Conservation (phyloP, 176 grass and related monocot species). For the Pontederia crassipes region DNA sequence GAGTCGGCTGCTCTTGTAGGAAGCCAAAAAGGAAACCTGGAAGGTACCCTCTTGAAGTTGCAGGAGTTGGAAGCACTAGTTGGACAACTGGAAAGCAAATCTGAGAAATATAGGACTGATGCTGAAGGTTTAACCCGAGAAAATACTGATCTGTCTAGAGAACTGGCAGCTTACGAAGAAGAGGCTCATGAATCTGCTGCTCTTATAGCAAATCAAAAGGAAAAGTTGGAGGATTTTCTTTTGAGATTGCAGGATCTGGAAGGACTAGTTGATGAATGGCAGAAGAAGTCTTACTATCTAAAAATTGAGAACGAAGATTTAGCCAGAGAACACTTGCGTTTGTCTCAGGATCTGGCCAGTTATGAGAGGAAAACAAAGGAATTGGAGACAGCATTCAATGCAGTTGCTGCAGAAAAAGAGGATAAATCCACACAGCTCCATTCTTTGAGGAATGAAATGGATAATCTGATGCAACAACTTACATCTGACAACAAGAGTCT, state of each 20-base stretch:
- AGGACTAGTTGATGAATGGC: slow-evolving; percentile 29
- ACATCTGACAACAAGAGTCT: slow-evolving; percentile 36
- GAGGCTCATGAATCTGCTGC: slow-evolving; percentile 49
- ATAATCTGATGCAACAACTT: slow-evolving; percentile 38
- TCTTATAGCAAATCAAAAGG: slow-evolving; percentile 34
- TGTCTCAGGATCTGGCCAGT: slow-evolving; percentile 41
- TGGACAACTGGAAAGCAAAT: slow-evolving; percentile 30
- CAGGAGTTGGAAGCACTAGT: slow-evolving; percentile 42
- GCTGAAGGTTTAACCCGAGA: slow-evolving; percentile 44
- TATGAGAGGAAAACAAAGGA: slow-evolving; percentile 55
- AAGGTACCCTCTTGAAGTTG: slow-evolving; percentile 36
- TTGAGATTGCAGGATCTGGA: slow-evolving; percentile 33
- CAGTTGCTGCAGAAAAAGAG: slow-evolving; percentile 49
- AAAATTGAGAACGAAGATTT: slow-evolving; percentile 50
- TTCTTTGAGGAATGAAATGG: slow-evolving; percentile 34
- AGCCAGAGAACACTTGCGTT: slow-evolving; percentile 32
- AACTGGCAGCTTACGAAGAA: slow-evolving; percentile 54
- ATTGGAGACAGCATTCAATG: slow-evolving; percentile 42
- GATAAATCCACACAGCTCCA: slow-evolving; percentile 33
- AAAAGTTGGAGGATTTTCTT: slow-evolving; percentile 39
- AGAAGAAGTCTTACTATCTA: slow-evolving; percentile 29
- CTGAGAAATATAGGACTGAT: slow-evolving; percentile 34
- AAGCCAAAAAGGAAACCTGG: slow-evolving; percentile 35
- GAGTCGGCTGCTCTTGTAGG: slow-evolving; percentile 10
- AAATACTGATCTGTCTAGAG: slow-evolving; percentile 51